These are phyloP conservation scores for Brassica carinata DNA, from an alignment of 345 rosid genomes.

Conservation along the genomic window DNA sequence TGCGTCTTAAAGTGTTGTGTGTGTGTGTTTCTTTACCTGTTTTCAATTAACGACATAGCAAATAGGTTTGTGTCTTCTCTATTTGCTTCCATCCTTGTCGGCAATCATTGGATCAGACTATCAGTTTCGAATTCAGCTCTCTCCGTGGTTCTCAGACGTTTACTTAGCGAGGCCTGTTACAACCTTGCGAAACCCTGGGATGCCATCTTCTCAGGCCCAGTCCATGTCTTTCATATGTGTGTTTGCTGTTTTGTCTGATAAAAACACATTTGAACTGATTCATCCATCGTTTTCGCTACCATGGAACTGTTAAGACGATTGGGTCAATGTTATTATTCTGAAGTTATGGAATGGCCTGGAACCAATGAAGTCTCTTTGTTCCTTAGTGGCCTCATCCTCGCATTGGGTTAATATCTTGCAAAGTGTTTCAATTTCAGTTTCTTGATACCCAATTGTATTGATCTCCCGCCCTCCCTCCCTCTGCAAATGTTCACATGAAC, in stretches of 20 bases:
- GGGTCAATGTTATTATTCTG: not conserved
- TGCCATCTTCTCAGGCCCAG: conserved; percentile 94
- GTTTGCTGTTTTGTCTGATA: conserved; percentile 55
- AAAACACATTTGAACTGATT: not conserved
- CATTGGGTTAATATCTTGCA: conserved; percentile 59
- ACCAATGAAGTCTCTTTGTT: conserved; percentile 43
- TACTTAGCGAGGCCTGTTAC: conserved; percentile 68
- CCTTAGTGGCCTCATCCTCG: conserved; percentile 44
- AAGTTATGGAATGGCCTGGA: conserved; percentile 61
- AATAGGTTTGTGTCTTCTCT: conserved; percentile 68
- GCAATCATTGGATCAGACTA: conserved; percentile 54
- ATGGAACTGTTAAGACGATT: not conserved
- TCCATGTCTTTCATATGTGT: conserved; percentile 64
- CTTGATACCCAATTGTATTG: not conserved
- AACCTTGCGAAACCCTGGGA: conserved; percentile 68
- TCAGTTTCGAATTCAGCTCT: conserved; percentile 53
- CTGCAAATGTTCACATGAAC: not conserved
- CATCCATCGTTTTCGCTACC: not conserved
- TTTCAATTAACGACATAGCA: conserved; percentile 59
- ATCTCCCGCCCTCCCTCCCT: not conserved
- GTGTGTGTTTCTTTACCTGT: not conserved
- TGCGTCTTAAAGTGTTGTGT: not conserved
- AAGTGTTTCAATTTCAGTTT: conserved; percentile 32
- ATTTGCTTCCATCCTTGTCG: conserved; percentile 68
- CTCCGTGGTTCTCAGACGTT: conserved; percentile 54